Base-by-base conservation (phyloP, 2,329 filamentous ascomycete species). In the Curvularia lunata region DNA sequence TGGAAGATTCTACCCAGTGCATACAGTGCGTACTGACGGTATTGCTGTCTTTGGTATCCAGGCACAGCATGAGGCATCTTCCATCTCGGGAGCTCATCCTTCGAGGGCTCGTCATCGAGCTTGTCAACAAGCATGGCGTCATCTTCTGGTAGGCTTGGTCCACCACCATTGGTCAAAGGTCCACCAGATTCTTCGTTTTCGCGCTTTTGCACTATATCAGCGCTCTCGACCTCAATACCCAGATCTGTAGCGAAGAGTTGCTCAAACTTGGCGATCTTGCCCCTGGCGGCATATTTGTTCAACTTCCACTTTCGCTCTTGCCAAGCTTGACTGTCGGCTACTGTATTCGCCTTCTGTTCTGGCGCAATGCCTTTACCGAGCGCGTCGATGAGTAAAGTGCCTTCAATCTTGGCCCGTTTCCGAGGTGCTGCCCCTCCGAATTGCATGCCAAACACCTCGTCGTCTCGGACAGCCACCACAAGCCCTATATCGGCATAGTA, bases 321-420 rank as follows among this genome's bases (percentile, higher is more conserved):
- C 68, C 72, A 72, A 25, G 68, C 66, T 10, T 68, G 61, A 55
- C 48, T 62, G 16, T 68, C 65, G 18, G 56, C 40, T 25, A 48
- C 53, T 13, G 27, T 18, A n/a, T 13, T 21, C 21, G 34, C 23
- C 25, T 59, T 61, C 4, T 52, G 32, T 13, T 56, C 57, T 16
- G 56, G 40, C 9, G 58, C 48, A 30, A 85, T 78, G 2, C 88
- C 89, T 58, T 88, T 88, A 1, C 89, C 88, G 52, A 93, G 85
- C 0, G 90, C 89, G 70, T 93, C 89, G 32, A 91, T 88, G 25
- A 93, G 78, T 7, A 91, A 80, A 8, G 88, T 88, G 50, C 73
- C 74, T 38, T 73, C 65, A 4, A 67, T 65, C 63, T 72, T 78
- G n/a, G 66, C 62, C 25, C 76, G 71, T 59, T 79, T 81, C 6